Evolutionary conservation across 495 filamentous ascomycete genomes (phyloP).

Genomic region (Viridothelium virens): DNA sequence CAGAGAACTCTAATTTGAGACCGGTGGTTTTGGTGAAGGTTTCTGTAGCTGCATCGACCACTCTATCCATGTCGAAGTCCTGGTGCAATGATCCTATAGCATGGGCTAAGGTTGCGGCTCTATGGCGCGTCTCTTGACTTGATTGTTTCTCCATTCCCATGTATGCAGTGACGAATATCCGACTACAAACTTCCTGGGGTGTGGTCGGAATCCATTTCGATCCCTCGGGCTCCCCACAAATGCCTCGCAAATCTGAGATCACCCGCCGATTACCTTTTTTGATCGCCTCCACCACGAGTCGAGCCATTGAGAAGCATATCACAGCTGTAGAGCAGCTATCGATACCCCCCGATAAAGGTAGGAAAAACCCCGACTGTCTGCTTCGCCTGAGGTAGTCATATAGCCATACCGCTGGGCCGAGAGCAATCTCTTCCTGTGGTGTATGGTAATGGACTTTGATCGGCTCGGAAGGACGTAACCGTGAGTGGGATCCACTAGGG

Average conservation of each 20-base stretch:
- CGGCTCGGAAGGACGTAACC: conserved; percentile 17
- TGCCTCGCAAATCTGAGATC: conserved; percentile 56
- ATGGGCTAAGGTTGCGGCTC: conserved; percentile 59
- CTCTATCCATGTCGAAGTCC: conserved; percentile 67
- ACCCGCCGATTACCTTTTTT: conserved; percentile 58
- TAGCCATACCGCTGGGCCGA: conserved; percentile 64
- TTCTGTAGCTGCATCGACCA: conserved; percentile 47
- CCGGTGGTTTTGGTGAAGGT: conserved; percentile 43
- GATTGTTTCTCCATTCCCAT: conserved; percentile 75
- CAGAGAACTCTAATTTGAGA: conserved; percentile 50
- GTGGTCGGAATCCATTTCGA: conserved; percentile 46
- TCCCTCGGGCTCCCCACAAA: conserved; percentile 49
- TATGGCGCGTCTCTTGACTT: conserved; percentile 58
- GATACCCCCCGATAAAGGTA: conserved; percentile 63
- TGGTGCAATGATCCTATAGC: conserved; percentile 69
- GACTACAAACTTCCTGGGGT: conserved; percentile 38
- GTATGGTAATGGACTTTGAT: conserved; percentile 48
- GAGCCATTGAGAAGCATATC: conserved; percentile 73
- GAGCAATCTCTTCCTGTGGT: conserved; percentile 69
- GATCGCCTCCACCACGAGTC: conserved; percentile 62
- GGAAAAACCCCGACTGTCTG: conserved; percentile 35
- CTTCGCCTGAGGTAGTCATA: conserved; percentile 79
- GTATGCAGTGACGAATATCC: conserved; percentile 66
- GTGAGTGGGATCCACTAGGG: conserved; percentile 19
- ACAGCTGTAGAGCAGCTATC: conserved; percentile 55